Evolutionary conservation across 495 filamentous ascomycete genomes (phyloP), one percentile per base, ranked within the genome.

Genomic region (Tuber melanosporum): DNA sequence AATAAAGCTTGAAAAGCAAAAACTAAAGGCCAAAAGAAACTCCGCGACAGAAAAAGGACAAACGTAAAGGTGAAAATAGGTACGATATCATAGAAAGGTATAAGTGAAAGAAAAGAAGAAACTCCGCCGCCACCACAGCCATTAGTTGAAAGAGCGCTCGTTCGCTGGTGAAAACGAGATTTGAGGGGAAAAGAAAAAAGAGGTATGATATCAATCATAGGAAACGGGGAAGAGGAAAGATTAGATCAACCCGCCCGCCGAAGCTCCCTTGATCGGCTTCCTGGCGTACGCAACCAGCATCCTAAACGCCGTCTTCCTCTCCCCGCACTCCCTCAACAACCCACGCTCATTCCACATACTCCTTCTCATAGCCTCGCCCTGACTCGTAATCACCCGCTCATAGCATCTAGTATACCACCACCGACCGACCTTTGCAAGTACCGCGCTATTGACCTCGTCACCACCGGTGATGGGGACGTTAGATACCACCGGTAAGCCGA

Each of bases 321-420:
- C 90, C 85, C 94, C 91, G 79, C 94, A 98, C 85, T 99, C 95
- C 47, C 89, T 87, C 45, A 98, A 85, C 49, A 98, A 83, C 49
- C 87, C 87, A 75, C 87, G 88, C 79, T 98, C 93, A 66, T 87
- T 87, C 92, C 94, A 98, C 83, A 99, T 93, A 83, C 92, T 94
- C 49, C 84, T 79, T 19, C 73, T 80, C 76, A 84, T 83, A 73
- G 87, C 87, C 43, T 87, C 88, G 42, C 88, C 86, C 36, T 88
- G 88, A 10, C 84, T 83, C 70, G 84, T 87, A 71, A 83, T 83
- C n/a, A 83, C 78, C n/a, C 82, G 74, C 86, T 98, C 95, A 84
- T 98, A 98, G 86, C 94, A 97, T 72, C 91, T 88, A 7, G 89
- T 91, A 84, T 97, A 98, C 95, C 96, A 98, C 94, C 94, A 99